Base-by-base conservation (phyloP, 495 filamentous ascomycete genomes). In the Penicillium tannophilum region DNA sequence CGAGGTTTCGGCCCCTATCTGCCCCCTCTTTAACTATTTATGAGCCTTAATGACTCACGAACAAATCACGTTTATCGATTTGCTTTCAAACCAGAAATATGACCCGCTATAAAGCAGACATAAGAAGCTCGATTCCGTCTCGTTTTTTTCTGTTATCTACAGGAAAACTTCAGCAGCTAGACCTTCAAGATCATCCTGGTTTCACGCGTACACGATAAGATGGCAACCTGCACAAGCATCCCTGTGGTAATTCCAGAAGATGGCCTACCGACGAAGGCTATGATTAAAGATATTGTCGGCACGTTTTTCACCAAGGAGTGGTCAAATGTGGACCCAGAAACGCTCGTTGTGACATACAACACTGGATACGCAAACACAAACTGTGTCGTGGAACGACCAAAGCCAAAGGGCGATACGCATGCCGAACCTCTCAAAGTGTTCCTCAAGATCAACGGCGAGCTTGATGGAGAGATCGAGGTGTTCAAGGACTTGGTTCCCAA, bases 231-330 rank as follows among this genome's bases (percentile, higher is more conserved):
- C 6, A 56, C 28, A 4, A 14, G 39, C 16, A 48, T 72, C 41
- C 52, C 62, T 24, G 61, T 68, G 49, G 39, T 58, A 45, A 56
- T 72, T 55, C 58, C 67, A 1, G 31, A 63, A 26, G 59, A 68
- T 53, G 46, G 59, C 46, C n/a, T 50, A 56, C 63, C 54, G 44
- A 70, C 59, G 17, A 70, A 70, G 47, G 20, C 23, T 4, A 57
- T 43, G 12, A 43, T 66, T 41, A 57, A 53, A 49, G 61, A 65
- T 33, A 72, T 66, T 44, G 36, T 72, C 24, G 51, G 55, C 51
- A 58, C 56, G 35, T 68, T 72, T 36, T 47, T 70, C 8, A 56
- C 63, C 16, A 52, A 63, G 24, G 69, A 70, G 51, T 72, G 69
- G 69, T 58, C 63, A 53, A 48, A 6, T 31, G 61, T 72, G 35